Evolutionary conservation across 495 filamentous ascomycete species (phyloP), one percentile per base, ranked within the genome.

Genomic region (Tetracladium setigerum): DNA sequence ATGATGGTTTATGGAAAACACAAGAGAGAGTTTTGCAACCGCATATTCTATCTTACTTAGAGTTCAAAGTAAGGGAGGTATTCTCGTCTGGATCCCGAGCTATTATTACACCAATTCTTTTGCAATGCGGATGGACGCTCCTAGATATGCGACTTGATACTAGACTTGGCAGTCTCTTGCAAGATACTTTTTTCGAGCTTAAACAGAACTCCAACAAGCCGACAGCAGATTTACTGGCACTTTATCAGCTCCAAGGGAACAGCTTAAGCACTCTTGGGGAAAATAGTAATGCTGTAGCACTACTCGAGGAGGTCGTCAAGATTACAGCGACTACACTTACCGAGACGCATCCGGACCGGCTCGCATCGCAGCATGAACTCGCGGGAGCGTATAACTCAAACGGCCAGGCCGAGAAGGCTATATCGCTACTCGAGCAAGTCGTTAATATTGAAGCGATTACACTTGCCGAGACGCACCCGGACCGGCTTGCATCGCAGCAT

Each of bases 341-440:
- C 7, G 54, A 67, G 51, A 48, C 61, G n/a, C 42, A 71, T 50
- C 58, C 54, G 5, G 0, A n/a, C 34, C 58, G 54, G 47, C 56
- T 70, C 14, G 14, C 4, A 36, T 62, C 60, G 44, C 46, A 67
- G 49, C 45, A 66, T 27, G 40, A 30, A 30, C 46, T 49, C 16
- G 45, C 45, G 15, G 30, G 5, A 4, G 50, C 46, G 6, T 53
- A 53, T 40, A 5, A 32, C 34, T 13, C 24, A 15, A 52, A 62
- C 42, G 57, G 65, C 9, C 57, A 64, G 41, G 41, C 57, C 2
- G 46, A 58, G 19, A 19, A 66, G 42, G 64, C 63, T 27, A 38
- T 69, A 5, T 4, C 55, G 39, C 44, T 71, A 38, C 51, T 69
- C 11, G 58, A 72, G 52, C 55, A 60, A 16, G 62, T 70, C 12